Conservation (phyloP, 495 filamentous ascomycete genomes). For the Aspergillus nanangensis region DNA sequence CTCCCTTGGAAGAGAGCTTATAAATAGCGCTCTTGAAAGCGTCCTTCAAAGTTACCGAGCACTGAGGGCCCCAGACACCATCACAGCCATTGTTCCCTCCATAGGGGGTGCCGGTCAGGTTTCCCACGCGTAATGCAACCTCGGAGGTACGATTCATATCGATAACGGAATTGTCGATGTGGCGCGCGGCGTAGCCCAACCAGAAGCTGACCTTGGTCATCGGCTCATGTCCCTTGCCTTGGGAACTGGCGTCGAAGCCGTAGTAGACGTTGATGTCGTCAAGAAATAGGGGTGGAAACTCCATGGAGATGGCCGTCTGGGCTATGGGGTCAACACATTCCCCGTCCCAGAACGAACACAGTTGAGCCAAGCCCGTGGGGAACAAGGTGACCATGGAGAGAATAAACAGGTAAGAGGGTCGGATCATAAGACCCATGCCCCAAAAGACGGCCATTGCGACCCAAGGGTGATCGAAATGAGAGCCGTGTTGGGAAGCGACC, state of each 20-base stretch:
- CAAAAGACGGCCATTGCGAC: constrained; percentile 19
- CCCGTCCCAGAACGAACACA: constrained; percentile 37
- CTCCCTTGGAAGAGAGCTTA: constrained; percentile 21
- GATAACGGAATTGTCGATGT: constrained; percentile 29
- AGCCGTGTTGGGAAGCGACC: constrained; percentile 16
- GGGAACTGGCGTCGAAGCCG: constrained; percentile 32
- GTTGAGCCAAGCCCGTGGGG: constrained; percentile 21
- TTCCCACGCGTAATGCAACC: constrained; percentile 36
- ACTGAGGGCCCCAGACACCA: constrained; percentile 34
- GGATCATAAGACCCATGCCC: constrained; percentile 8
- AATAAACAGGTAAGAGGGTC: constrained; percentile 13
- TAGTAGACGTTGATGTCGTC: constrained; percentile 36
- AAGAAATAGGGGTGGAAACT: constrained; percentile 35
- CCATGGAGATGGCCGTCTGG: constrained; percentile 34
- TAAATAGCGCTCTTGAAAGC: constrained; percentile 25
- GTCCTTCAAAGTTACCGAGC: constrained; percentile 30
- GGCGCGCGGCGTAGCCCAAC: constrained; percentile 31
- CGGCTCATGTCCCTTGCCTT: constrained; percentile 29
- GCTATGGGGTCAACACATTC: constrained; percentile 41
- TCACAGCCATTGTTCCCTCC: constrained; percentile 39
- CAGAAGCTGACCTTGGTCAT: constrained; percentile 41
- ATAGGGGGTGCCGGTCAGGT: constrained; percentile 33
- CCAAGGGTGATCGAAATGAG: constrained; percentile 5
- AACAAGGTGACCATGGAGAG: constrained; percentile 17
- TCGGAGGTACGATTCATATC: constrained; percentile 38